These are phyloP conservation scores for Chaetomium fimeti DNA, from an alignment of 495 filamentous ascomycete species.

Conservation along the genomic window DNA sequence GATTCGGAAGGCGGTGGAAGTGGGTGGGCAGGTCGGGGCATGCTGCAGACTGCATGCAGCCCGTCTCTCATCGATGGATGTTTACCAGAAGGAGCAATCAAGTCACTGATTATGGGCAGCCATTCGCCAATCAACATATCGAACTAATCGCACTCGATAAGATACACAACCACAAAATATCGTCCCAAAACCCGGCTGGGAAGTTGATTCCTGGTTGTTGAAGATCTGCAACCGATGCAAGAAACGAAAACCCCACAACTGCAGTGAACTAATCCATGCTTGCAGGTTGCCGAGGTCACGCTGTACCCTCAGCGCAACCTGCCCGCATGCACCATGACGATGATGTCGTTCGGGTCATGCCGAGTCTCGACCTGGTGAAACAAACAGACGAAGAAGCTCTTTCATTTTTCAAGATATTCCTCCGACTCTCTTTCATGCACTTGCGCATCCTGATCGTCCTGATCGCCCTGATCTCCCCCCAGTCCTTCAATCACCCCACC, in stretches of 20 bases:
- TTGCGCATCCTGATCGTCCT: neutral
- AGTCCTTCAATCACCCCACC: constrained; percentile 1
- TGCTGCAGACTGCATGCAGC: no score
- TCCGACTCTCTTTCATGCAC: no score
- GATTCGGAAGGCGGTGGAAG: no score
- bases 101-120: no score
- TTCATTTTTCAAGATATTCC: neutral
- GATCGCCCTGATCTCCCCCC: neutral
- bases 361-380: neutral
- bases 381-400: no score
- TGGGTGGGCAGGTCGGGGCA: no score
- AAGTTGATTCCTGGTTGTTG: neutral
- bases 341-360: constrained; percentile 7
- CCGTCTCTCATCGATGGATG: no score
- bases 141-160: no score
- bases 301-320: neutral
- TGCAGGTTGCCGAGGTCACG: neutral
- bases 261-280: neutral
- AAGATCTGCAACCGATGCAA: neutral
- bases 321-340: constrained; percentile 13
- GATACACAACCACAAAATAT: constrained; percentile 1
- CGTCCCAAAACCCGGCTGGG: neutral
- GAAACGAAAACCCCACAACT: neutral
- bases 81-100: no score
- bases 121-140: no score